A percentile compares a stretch with the other conserved stretches of the same genome.
phyloP scores from a whole-genome alignment of 306 rosid genomes.

The Abrus pulchellus region DNA sequence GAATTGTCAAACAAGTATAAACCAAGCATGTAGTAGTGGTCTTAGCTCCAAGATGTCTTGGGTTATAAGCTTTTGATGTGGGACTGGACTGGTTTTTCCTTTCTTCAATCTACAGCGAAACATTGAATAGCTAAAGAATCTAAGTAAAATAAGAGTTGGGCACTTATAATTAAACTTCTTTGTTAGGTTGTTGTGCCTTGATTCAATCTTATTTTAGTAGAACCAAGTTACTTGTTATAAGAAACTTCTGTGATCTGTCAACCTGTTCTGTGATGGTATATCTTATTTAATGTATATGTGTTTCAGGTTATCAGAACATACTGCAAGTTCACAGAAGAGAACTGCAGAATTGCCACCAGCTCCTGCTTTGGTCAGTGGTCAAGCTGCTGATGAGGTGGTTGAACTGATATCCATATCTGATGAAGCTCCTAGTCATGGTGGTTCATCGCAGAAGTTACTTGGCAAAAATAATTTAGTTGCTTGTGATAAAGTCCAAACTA shows the following conservation, averaged over 20 bases:
- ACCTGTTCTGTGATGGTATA: slow-evolving; percentile 35
- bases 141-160: slow-evolving; percentile 9
- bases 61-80: slow-evolving; percentile 24
- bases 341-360: slow-evolving; percentile 46
- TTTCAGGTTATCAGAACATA: slow-evolving; percentile 61
- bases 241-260: slow-evolving; percentile 17
- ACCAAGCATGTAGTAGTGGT: slow-evolving; percentile 26
- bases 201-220: slow-evolving; percentile 30
- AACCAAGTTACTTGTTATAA: slow-evolving; percentile 29
- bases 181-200: not conserved
- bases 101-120: slow-evolving; percentile 18
- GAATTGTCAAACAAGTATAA: slow-evolving; percentile 16
- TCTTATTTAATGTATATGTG: slow-evolving; percentile 34
- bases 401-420: slow-evolving; percentile 67
- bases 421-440: slow-evolving; percentile 53
- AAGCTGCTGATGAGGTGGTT: slow-evolving; percentile 51
- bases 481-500: slow-evolving; percentile 57
- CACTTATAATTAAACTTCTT: slow-evolving; percentile 7
- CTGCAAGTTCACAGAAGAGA: slow-evolving; percentile 50
- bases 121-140: slow-evolving; percentile 21
- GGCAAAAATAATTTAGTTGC: slow-evolving; percentile 48
- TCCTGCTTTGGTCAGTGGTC: slow-evolving; percentile 47
- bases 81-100: slow-evolving; percentile 24
- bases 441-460: slow-evolving; percentile 49
- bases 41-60: slow-evolving; percentile 14